Conservation (phyloP, 2,329 filamentous ascomycete genomes). For the Akanthomyces lecanii region DNA sequence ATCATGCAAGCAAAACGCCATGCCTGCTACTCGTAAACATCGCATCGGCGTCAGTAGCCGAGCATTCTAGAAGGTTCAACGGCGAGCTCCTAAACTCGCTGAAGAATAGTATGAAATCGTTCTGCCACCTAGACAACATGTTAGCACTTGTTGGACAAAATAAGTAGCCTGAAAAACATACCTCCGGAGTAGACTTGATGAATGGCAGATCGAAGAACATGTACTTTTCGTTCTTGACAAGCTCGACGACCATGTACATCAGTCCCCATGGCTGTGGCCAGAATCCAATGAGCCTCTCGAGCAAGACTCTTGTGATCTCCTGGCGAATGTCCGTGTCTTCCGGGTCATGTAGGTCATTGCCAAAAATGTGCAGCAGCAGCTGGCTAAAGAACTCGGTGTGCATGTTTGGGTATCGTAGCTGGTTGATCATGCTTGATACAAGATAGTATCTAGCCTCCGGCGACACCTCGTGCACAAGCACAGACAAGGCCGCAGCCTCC, state of each 20-base stretch:
- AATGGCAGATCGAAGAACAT: constrained; percentile 91
- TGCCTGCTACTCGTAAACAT: constrained; percentile 7
- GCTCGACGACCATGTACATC: constrained; percentile 79
- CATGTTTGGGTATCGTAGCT: constrained; percentile 83
- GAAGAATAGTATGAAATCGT: constrained; percentile 33
- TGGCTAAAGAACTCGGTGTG: constrained; percentile 93
- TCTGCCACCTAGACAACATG: constrained; percentile 31
- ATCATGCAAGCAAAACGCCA: neutral
- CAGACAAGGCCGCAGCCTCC: constrained; percentile 69
- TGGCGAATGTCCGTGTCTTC: constrained; percentile 81
- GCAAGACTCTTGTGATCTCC: constrained; percentile 81
- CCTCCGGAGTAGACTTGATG: constrained; percentile 84
- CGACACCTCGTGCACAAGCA: constrained; percentile 69
- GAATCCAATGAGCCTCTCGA: constrained; percentile 83
- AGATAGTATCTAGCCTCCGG: constrained; percentile 82
- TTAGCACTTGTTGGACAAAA: constrained; percentile 15
- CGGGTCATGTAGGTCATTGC: constrained; percentile 64
- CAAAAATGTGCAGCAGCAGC: constrained; percentile 79
- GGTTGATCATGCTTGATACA: constrained; percentile 79
- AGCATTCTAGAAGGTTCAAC: neutral
- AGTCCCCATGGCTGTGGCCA: constrained; percentile 96
- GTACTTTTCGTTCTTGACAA: constrained; percentile 87
- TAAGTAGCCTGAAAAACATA: constrained; percentile 37
- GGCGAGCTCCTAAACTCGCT: constrained; percentile 27
- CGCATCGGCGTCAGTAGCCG: neutral